These are phyloP conservation scores for Pythium aphanidermatum DNA, from an alignment of 352 stramenopile genomes.

Conservation along the genomic window DNA sequence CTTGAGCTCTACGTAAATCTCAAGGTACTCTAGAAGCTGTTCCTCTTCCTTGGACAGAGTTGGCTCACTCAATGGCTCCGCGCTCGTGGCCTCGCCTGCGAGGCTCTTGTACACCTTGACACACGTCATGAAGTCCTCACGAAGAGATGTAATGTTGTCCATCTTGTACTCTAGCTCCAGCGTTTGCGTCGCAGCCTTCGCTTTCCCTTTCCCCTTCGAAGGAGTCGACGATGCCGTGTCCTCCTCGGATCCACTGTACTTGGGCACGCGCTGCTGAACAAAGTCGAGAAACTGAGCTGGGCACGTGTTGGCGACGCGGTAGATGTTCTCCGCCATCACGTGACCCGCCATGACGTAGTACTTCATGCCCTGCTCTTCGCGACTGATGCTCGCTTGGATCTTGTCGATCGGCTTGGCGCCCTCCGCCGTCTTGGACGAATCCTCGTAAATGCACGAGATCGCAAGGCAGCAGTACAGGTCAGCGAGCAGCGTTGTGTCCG, in stretches of 20 bases:
- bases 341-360: constrained; percentile 79
- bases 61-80: constrained; percentile 3
- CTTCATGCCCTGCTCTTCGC: constrained; percentile 53
- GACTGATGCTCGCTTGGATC: constrained; percentile 20
- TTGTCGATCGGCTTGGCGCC: constrained; percentile 14
- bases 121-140: constrained; percentile 51
- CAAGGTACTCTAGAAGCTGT: constrained; percentile 71
- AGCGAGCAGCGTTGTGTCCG: constrained; percentile 71
- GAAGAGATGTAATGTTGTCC: constrained; percentile 43
- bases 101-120: constrained; percentile 31
- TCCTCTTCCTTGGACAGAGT: constrained; percentile 30
- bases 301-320: constrained; percentile 44
- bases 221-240: neutral
- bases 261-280: constrained; percentile 40
- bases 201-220: constrained; percentile 66
- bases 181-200: constrained; percentile 11
- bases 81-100: constrained; percentile 15
- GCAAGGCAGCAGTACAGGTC: constrained; percentile 81
- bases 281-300: constrained; percentile 40
- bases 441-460: constrained; percentile 82
- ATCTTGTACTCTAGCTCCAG: constrained; percentile 40
- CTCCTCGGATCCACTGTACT: constrained; percentile 32
- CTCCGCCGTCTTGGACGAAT: constrained; percentile 25
- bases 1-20: constrained; percentile 84
- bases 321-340: constrained; percentile 79